Percentiles rank a stretch among this genome's conserved stretches.
Conservation (phyloP, 139 green algal genomes). For the Chlamydomonas asymmetrica region DNA sequence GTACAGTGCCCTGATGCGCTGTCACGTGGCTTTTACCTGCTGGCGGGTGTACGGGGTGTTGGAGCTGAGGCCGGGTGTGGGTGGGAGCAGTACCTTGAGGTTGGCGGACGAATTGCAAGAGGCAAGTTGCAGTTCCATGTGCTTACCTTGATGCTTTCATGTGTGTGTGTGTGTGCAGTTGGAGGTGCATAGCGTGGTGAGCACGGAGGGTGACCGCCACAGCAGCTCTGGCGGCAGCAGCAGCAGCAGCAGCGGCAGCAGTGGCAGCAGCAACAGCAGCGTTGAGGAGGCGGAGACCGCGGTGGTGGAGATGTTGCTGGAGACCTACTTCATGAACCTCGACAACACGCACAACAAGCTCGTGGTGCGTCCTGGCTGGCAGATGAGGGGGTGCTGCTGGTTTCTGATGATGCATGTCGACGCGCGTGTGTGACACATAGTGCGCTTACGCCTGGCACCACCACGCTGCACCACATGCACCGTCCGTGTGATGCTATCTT, state of each 20-base stretch:
- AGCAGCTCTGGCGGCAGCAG: constrained; percentile 24
- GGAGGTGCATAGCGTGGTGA: constrained; percentile 9
- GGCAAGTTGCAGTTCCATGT: too few species aligned
- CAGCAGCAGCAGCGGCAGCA: constrained; percentile 20
- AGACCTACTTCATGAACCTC: constrained; percentile 65
- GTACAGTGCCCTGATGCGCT: not conserved
- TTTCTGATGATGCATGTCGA: too few species aligned
- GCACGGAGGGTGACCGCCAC: constrained; percentile 16
- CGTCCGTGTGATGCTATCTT: too few species aligned
- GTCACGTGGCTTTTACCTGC: not conserved
- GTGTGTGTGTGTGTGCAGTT: not conserved
- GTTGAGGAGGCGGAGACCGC: constrained; percentile 65
- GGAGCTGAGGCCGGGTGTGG: too few species aligned
- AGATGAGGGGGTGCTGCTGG: too few species aligned
- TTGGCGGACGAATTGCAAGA: too few species aligned
- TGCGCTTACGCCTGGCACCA: too few species aligned
- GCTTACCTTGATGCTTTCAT: too few species aligned
- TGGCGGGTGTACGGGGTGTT: too few species aligned
- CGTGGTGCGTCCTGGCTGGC: constrained; percentile 70
- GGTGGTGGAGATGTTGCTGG: constrained; percentile 79
- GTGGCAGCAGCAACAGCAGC: constrained; percentile 24
- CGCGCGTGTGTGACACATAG: too few species aligned
- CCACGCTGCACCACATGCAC: too few species aligned
- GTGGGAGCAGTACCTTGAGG: too few species aligned
- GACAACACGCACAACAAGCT: constrained; percentile 77